Conservation (phyloP, 176 grass and related monocot species). For the Musa acuminata region DNA sequence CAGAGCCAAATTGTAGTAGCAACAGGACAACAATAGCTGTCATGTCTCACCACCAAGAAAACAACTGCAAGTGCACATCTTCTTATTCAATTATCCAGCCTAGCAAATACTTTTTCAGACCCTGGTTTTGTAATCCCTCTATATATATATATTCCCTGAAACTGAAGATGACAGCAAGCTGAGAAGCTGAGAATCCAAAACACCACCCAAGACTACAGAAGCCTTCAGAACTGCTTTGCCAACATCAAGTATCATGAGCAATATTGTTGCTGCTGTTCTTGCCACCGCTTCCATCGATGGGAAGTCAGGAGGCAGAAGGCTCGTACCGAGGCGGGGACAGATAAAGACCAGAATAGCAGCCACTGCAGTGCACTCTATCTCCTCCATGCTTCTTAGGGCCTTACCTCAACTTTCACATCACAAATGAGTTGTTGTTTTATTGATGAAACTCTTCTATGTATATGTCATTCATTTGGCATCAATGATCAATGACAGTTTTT, state of each 20-base stretch:
- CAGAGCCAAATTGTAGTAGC: neutral
- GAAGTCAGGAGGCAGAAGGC: slow-evolving; percentile 12
- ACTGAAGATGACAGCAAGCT: neutral
- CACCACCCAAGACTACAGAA: neutral
- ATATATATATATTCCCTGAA: neutral
- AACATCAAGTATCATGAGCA: slow-evolving; percentile 21
- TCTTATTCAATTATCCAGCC: neutral
- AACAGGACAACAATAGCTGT: neutral
- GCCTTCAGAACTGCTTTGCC: neutral
- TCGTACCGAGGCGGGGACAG: slow-evolving; percentile 26
- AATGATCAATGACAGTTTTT: too few relatives aligned
- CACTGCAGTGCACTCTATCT: slow-evolving; percentile 23
- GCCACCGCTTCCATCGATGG: slow-evolving; percentile 25
- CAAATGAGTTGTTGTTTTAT: slow-evolving; percentile 21
- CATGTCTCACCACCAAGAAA: neutral
- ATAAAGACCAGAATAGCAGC: slow-evolving; percentile 44
- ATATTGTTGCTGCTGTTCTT: neutral
- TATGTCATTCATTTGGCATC: too few relatives aligned
- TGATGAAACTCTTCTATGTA: too few relatives aligned
- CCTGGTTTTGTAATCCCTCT: neutral
- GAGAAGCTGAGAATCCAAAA: neutral
- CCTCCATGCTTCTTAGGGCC: slow-evolving; percentile 26
- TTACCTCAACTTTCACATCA: slow-evolving; percentile 26
- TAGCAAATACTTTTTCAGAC: neutral
- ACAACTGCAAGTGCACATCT: neutral